Base-by-base conservation (phyloP, 208 protist species). In the Acanthamoeba triangularis region DNA sequence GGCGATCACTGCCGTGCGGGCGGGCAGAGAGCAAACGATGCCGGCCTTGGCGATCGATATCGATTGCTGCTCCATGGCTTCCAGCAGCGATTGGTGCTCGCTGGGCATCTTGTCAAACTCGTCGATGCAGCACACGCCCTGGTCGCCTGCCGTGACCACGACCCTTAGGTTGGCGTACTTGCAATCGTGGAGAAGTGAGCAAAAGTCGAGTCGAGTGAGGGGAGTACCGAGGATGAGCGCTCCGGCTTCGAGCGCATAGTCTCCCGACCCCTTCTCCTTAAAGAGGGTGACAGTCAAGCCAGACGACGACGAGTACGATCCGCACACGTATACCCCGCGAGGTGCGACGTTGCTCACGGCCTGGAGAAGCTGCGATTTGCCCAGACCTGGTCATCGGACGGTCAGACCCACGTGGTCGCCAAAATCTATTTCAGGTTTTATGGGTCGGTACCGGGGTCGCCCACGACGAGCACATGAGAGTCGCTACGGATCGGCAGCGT, bases 31-130 rank as follows among this genome's bases (percentile, higher is more conserved):
- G 97, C 99, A 99, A 35, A 99, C 98, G 63, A 99, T 98, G 52
- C 99, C 99, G 7, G 99, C 99, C 97, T 99, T 99, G 20, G 99
- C 99, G 54, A 99, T 99, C 87, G 99, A 99, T 56, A 99, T 99
- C 44, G 97, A 98, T 97, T 99, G 99, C 97, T 99, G 99, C 97
- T 99, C 99, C 99, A 99, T 99, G 28, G 99, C 99, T 97, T 99
- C 99, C 14, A 99, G 97, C 69, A 99, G 98, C 25, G 99, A 99
- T 90, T 99, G 98, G 97, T 99, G 99, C 96, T 99, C 99, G 28
- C 96, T 97, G 13, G 97, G 97, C 99, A 99, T 99, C 97, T 99
- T 99, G 97, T 99, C 99, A 96, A 99, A 99, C 95, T 99, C 99
- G 96, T 99, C 99, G 67, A 99, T 99, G 98, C 99, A 99, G 47